Conservation (phyloP, 768 basidiomycete genomes). For the Ephemerocybe angulata region DNA sequence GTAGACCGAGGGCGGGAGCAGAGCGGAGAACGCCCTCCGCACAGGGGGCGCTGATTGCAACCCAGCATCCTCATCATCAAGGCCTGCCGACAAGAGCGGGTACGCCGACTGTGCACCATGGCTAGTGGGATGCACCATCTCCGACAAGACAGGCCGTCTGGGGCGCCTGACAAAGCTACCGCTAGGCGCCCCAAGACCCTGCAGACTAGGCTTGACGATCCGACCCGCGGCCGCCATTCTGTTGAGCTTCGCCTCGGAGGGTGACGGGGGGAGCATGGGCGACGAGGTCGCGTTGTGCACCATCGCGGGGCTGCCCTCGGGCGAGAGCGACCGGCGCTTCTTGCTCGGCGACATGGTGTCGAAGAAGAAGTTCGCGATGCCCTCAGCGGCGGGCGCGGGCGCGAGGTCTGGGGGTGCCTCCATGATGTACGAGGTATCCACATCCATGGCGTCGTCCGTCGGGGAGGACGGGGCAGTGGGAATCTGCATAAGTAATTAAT, state of each 20-base stretch:
- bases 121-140: constrained; percentile 50
- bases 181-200: constrained; percentile 53
- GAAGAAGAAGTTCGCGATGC: constrained; percentile 62
- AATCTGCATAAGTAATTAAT: constrained; percentile 3
- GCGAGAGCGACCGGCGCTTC: constrained; percentile 61
- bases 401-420: constrained; percentile 17
- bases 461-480: constrained; percentile 39
- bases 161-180: constrained; percentile 53
- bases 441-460: constrained; percentile 73
- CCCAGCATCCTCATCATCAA: constrained; percentile 22
- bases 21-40: constrained; percentile 75
- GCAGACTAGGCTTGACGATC: constrained; percentile 46
- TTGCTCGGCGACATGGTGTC: constrained; percentile 48
- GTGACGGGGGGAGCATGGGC: constrained; percentile 47
- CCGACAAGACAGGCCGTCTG: constrained; percentile 66
- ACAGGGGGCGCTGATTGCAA: constrained; percentile 41
- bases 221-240: constrained; percentile 48
- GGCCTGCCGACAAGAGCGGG: constrained; percentile 32
- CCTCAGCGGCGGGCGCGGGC: constrained; percentile 42
- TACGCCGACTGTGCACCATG: constrained; percentile 39
- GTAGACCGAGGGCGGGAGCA: constrained; percentile 61
- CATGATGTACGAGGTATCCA: constrained; percentile 55
- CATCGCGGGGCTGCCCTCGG: constrained; percentile 38
- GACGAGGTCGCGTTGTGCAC: constrained; percentile 43
- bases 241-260: constrained; percentile 46